A percentile compares a stretch with the other conserved stretches of the same genome.
phyloP scores from a whole-genome alignment of 106 monocot species.

The Ottelia alismoides region DNA sequence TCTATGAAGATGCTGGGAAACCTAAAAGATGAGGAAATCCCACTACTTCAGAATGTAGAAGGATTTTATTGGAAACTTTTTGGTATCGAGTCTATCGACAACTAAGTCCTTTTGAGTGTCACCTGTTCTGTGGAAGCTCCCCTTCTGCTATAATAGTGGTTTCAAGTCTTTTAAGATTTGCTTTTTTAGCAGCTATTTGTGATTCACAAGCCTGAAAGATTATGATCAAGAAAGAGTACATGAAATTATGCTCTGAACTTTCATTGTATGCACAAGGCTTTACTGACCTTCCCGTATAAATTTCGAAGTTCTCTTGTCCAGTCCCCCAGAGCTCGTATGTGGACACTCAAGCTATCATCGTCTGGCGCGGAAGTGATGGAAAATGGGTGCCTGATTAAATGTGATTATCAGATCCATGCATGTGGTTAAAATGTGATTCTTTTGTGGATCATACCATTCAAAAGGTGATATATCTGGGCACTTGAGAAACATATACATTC shows the following conservation, averaged over 20 bases:
- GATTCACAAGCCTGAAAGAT: slow-evolving; percentile 53
- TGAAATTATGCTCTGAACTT: too few relatives aligned
- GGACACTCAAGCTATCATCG: slow-evolving; percentile 76
- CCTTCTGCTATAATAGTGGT: slow-evolving; percentile 79
- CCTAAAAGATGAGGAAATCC: slow-evolving; percentile 23
- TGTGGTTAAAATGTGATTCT: neutral
- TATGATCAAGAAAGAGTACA: too few relatives aligned
- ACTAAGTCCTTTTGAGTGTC: too few relatives aligned
- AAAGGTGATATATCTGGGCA: slow-evolving; percentile 86
- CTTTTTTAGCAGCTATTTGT: slow-evolving; percentile 49
- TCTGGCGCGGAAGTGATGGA: slow-evolving; percentile 95
- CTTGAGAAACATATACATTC: slow-evolving; percentile 95
- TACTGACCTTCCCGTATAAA: slow-evolving; percentile 73
- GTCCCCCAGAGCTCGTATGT: slow-evolving; percentile 90
- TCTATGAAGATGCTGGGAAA: slow-evolving; percentile 80
- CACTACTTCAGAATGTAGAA: neutral
- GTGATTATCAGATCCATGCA: neutral
- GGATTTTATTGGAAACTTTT: neutral
- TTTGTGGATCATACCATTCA: slow-evolving; percentile 72
- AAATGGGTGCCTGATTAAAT: slow-evolving; percentile 69
- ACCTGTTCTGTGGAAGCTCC: slow-evolving; percentile 46
- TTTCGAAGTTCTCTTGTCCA: slow-evolving; percentile 80
- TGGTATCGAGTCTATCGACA: neutral
- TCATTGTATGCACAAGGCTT: too few relatives aligned
- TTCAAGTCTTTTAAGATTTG: slow-evolving; percentile 65